Evolutionary conservation across 208 protist species (phyloP).

Genomic region (Leishmania gerbilli): DNA sequence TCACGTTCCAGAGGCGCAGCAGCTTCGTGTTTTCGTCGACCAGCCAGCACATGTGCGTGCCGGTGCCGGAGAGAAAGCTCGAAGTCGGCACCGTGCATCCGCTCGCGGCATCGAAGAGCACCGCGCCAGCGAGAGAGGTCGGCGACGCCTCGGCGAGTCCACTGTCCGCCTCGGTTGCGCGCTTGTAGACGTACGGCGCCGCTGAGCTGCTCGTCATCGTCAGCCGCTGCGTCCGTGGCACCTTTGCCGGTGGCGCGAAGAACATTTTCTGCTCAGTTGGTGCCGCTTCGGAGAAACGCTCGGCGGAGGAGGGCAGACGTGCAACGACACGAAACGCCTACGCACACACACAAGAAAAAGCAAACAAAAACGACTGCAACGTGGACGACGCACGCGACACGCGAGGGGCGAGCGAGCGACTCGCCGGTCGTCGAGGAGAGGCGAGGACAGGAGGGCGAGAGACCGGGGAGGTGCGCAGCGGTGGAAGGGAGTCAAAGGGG

Average conservation of each 20-base stretch:
- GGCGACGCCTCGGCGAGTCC: conserved; percentile 12
- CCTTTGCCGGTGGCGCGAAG: conserved; percentile 62
- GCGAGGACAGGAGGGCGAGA: background rate
- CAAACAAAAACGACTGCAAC: background rate
- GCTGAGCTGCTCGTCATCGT: conserved; percentile 20
- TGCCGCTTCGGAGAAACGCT: background rate
- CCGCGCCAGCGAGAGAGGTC: conserved; percentile 28
- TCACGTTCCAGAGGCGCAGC: conserved; percentile 74
- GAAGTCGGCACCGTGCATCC: conserved; percentile 12
- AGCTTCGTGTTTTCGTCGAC: conserved; percentile 70
- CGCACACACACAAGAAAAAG: background rate
- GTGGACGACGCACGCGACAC: no score
- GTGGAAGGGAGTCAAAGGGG: background rate
- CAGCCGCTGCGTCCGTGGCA: conserved; percentile 71
- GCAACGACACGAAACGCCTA: no score
- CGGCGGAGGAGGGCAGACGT: background rate
- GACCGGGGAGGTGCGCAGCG: background rate
- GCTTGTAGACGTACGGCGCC: conserved; percentile 20
- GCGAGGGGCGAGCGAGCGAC: background rate
- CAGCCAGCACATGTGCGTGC: conserved; percentile 76
- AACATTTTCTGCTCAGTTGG: conserved; percentile 35
- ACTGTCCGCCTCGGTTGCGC: conserved; percentile 15
- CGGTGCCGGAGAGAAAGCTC: conserved; percentile 65
- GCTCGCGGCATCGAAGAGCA: conserved; percentile 4
- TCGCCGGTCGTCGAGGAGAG: background rate